Conservation (phyloP, 108 stramenopile species). For the Nitzschia inconspicua region DNA sequence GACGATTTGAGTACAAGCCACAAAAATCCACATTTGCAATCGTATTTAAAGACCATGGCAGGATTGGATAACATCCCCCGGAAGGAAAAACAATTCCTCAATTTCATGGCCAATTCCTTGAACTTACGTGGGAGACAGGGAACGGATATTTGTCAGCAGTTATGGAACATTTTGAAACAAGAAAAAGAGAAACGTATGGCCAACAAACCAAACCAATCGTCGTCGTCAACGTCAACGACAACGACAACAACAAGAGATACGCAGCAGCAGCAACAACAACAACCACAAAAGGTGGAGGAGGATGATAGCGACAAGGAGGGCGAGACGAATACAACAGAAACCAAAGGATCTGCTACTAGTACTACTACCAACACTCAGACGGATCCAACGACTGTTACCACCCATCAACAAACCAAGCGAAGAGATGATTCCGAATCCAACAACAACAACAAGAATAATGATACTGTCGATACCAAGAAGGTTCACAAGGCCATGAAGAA, state of each 20-base stretch:
- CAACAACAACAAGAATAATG: not conserved
- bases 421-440: conserved; percentile 3
- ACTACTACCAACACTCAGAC: not conserved
- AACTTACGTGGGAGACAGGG: conserved; percentile 40
- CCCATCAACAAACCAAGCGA: conserved; percentile 12
- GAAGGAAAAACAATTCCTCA: conserved; percentile 88
- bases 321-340: conserved; percentile 1
- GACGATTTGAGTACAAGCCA: too few species aligned
- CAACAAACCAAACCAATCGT: conserved; percentile 31
- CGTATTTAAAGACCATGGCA: conserved; percentile 56
- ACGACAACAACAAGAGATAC: conserved; percentile 13
- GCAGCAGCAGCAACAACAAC: conserved; percentile 23
- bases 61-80: conserved; percentile 78
- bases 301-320: conserved; percentile 19
- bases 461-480: conserved; percentile 18
- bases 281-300: conserved; percentile 29
- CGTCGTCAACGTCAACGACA: too few species aligned
- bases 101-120: conserved; percentile 85
- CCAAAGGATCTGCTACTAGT: conserved; percentile 16
- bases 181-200: conserved; percentile 34
- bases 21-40: conserved; percentile 48
- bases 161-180: conserved; percentile 69
- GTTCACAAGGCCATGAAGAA: conserved; percentile 64
- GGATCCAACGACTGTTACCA: conserved; percentile 12
- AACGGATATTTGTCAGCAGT: conserved; percentile 44